Evolutionary conservation across 345 rosid genomes (phyloP), one percentile per base, ranked within the genome.

Genomic region (Carallia pectinifolia): DNA sequence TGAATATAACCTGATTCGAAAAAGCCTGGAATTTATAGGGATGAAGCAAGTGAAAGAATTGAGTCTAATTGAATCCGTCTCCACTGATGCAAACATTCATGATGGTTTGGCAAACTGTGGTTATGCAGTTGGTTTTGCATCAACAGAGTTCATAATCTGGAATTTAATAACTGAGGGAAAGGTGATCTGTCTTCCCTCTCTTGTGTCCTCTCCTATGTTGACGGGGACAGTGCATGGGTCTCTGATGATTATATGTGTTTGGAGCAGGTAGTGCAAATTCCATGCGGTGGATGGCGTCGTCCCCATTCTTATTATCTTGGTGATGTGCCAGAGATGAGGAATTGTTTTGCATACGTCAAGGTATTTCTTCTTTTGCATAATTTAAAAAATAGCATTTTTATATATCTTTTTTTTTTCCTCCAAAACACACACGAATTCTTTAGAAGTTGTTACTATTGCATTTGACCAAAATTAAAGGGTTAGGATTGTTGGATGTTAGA

Each of bases 251-350:
- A 66, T 66, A 53, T 48, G 59, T 75, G 73, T 72, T 71, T 87
- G 78, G 69, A 61, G 62, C 81, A 94, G 98, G 90, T 95, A 79
- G 66, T 90, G 78, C 93, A 92, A 85, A 85, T 95, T 80, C 77
- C 99, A 63, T 95, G 99, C 69, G 99, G 99, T 72, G 99, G 97
- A 69, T 95, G 99, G 99, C 89, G 99, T 31, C 99, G 96, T 48
- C 99, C 99, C 53, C 96, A 90, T 78, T 92, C 93, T 74, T 92
- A 77, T 76, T 82, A 87, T 80, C 81, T 90, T 31, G 93, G 99
- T 68, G 87, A 89, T 76, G 68, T 85, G 71, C 97, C 96, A 34
- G 97, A 85, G 71, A 78, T 68, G 79, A 73, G 75, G 77, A 77
- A 87, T 70, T 92, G 97, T 76, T 95, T 95, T 82, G 96, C 97